phyloP scores from a whole-genome alignment of 495 filamentous ascomycete species.

The Xylaria nigripes region DNA sequence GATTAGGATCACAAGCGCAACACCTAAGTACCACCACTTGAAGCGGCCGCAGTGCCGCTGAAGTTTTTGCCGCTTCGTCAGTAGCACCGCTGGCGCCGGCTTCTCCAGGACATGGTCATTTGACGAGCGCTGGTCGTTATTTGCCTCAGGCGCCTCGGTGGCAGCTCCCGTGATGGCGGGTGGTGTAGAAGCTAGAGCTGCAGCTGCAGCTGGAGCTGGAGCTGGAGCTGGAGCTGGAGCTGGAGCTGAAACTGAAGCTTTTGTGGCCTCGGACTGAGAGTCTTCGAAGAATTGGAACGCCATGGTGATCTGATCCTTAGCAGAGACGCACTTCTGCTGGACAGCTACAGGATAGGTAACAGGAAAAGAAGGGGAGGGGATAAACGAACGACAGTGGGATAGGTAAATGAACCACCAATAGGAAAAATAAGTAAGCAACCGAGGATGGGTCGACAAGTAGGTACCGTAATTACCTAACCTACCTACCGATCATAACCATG shows the following conservation, averaged over 20 bases:
- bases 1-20: constrained; percentile 30
- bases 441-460: too few relatives aligned
- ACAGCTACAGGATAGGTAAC: neutral
- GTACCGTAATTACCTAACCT: too few relatives aligned
- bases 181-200: too few relatives aligned
- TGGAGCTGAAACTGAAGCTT: constrained; percentile 15
- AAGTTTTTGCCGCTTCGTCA: constrained; percentile 26
- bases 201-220: too few relatives aligned
- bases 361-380: neutral
- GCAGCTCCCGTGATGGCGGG: too few relatives aligned
- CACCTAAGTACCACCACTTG: constrained; percentile 37
- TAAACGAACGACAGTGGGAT: too few relatives aligned
- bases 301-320: constrained; percentile 19
- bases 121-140: constrained; percentile 16
- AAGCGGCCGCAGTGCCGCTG: constrained; percentile 34
- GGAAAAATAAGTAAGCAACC: too few relatives aligned
- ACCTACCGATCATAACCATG: too few relatives aligned
- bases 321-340: neutral
- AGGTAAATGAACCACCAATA: too few relatives aligned
- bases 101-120: constrained; percentile 23
- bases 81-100: constrained; percentile 11
- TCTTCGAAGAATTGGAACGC: constrained; percentile 23
- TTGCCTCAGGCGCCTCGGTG: constrained; percentile 12
- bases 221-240: too few relatives aligned
- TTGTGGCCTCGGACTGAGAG: constrained; percentile 18